phyloP scores from a whole-genome alignment of 2,329 filamentous ascomycete species.

The Tothia fuscella region DNA sequence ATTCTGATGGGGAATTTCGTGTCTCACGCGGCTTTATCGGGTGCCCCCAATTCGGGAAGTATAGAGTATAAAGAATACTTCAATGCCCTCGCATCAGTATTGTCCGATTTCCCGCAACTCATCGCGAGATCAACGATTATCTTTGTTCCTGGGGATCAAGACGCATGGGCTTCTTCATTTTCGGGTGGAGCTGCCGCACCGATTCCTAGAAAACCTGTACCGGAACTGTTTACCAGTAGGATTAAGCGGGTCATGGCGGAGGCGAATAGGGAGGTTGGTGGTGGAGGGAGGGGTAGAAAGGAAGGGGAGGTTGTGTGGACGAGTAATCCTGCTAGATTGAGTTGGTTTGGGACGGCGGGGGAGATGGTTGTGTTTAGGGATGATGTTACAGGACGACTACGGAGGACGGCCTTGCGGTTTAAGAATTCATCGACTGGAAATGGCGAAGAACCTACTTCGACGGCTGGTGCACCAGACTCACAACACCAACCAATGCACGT shows the following conservation, averaged over 20 bases:
- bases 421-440: slow-evolving; percentile 31
- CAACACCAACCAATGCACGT: slow-evolving; percentile 32
- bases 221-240: slow-evolving; percentile 80
- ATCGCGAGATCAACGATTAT: slow-evolving; percentile 73
- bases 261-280: slow-evolving; percentile 58
- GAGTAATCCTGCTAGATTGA: slow-evolving; percentile 71
- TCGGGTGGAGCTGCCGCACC: slow-evolving; percentile 60
- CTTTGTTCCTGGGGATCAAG: slow-evolving; percentile 92
- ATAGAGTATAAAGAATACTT: slow-evolving; percentile 98
- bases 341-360: slow-evolving; percentile 75
- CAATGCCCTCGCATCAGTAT: slow-evolving; percentile 68
- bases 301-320: slow-evolving; percentile 75
- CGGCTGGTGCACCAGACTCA: slow-evolving; percentile 12
- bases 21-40: slow-evolving; percentile 44
- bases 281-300: slow-evolving; percentile 33
- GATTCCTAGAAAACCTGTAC: slow-evolving; percentile 59
- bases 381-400: slow-evolving; percentile 67
- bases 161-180: slow-evolving; percentile 90
- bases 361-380: slow-evolving; percentile 83
- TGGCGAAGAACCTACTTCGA: slow-evolving; percentile 18
- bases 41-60: slow-evolving; percentile 58
- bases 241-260: slow-evolving; percentile 68
- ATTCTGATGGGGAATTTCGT: slow-evolving; percentile 78
- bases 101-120: slow-evolving; percentile 73
- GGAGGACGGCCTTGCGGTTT: slow-evolving; percentile 64